Conservation (phyloP, 371 early-diverging fungal species). For the Mucor indicus region DNA sequence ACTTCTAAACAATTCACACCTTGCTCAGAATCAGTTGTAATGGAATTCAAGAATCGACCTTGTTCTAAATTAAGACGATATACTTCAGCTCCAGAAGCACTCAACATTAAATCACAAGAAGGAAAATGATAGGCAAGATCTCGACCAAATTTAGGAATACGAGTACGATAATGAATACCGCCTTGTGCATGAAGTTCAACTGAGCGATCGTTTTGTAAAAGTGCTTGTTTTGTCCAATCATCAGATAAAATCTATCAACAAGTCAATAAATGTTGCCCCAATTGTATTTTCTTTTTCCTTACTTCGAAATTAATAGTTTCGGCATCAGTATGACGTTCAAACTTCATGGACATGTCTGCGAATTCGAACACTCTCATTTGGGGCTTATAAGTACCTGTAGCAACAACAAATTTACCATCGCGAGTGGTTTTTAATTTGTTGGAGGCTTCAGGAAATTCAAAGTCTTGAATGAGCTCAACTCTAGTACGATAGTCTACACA, state of each 20-base stretch:
- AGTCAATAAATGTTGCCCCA: neutral
- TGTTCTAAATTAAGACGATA: conserved; percentile 94
- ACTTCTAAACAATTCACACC: conserved; percentile 84
- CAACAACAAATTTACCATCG: conserved; percentile 87
- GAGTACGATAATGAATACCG: conserved; percentile 93
- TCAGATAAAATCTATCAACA: conserved; percentile 78
- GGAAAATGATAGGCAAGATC: conserved; percentile 91
- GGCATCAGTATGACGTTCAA: conserved; percentile 94
- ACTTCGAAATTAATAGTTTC: conserved; percentile 92
- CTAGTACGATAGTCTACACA: conserved; percentile 79
- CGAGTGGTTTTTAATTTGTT: conserved; percentile 79
- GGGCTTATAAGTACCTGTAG: conserved; percentile 98
- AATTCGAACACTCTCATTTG: conserved; percentile 96
- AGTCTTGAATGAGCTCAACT: conserved; percentile 95
- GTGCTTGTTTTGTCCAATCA: conserved; percentile 97
- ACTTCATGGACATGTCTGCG: conserved; percentile 92
- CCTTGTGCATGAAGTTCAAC: conserved; percentile 97
- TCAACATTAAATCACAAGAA: conserved; percentile 89
- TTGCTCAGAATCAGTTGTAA: conserved; percentile 68
- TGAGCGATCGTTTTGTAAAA: conserved; percentile 91
- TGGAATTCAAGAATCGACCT: conserved; percentile 89
- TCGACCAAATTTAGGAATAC: conserved; percentile 95
- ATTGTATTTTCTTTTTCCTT: neutral
- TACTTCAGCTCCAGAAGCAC: conserved; percentile 79
- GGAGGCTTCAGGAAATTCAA: conserved; percentile 97